A percentile compares a stretch with the other conserved stretches of the same genome.
Conservation (phyloP, 495 filamentous ascomycete species). For the Podospora pseudocomata region DNA sequence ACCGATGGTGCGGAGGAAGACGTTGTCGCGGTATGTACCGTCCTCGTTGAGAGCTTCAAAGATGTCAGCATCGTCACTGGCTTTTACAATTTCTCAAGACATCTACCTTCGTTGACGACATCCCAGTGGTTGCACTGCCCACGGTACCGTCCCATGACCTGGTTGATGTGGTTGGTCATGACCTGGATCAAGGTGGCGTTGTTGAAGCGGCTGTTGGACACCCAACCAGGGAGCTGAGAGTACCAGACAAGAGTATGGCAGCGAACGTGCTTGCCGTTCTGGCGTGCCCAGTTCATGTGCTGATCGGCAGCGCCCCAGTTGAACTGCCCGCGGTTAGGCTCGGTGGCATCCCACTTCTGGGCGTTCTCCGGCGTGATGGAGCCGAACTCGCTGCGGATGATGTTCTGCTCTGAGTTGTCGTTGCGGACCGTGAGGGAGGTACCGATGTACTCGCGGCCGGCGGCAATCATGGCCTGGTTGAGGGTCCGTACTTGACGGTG, state of each 20-base stretch:
- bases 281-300: constrained; percentile 48
- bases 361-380: constrained; percentile 58
- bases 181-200: constrained; percentile 46
- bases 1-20: constrained; percentile 43
- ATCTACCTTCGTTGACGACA: constrained; percentile 51
- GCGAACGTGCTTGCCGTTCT: constrained; percentile 52
- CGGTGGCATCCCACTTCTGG: constrained; percentile 51
- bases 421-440: constrained; percentile 55
- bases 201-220: constrained; percentile 50
- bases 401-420: constrained; percentile 45
- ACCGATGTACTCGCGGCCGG: constrained; percentile 58
- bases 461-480: constrained; percentile 10
- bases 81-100: neutral
- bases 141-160: constrained; percentile 52
- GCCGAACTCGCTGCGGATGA: constrained; percentile 53
- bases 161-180: constrained; percentile 48
- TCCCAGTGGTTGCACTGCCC: constrained; percentile 50
- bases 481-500: neutral
- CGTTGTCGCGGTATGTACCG: constrained; percentile 38
- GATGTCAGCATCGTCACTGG: neutral
- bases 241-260: constrained; percentile 65
- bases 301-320: constrained; percentile 49
- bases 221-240: constrained; percentile 56
- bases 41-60: constrained; percentile 34
- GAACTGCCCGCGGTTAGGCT: constrained; percentile 45